phyloP scores from a whole-genome alignment of 129 eudicot genomes.

The Escallonia herrerae region DNA sequence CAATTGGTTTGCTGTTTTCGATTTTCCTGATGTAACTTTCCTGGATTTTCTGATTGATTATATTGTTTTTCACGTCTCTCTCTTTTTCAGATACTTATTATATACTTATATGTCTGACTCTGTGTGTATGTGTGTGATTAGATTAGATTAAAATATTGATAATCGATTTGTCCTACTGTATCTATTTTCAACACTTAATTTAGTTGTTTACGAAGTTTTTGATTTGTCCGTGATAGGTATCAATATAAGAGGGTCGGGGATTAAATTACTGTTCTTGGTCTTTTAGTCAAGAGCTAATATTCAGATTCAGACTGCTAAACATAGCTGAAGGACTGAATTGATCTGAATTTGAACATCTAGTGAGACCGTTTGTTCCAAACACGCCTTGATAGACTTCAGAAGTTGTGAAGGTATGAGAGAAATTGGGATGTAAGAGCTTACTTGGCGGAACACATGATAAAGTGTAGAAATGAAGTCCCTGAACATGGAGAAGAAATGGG shows the following conservation, averaged over 20 bases:
- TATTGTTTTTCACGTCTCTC: constrained; percentile 5
- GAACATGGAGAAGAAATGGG: constrained; percentile 75
- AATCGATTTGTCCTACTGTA: background rate
- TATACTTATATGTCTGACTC: background rate
- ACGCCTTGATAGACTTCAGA: background rate
- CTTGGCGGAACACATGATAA: constrained; percentile 33
- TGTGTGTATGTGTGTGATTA: background rate
- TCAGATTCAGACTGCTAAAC: background rate
- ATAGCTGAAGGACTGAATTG: constrained; percentile 13
- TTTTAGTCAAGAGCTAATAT: constrained; percentile 10
- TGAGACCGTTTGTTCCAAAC: background rate
- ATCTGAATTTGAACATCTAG: constrained; percentile 14
- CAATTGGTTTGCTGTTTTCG: constrained; percentile 3
- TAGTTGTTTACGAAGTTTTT: too few species aligned
- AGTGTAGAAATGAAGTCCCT: constrained; percentile 32
- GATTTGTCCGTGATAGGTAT: background rate
- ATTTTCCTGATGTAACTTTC: constrained; percentile 7
- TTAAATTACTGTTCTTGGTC: background rate
- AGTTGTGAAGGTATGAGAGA: background rate
- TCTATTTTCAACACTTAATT: background rate
- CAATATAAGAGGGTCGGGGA: background rate
- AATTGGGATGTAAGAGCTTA: constrained; percentile 6
- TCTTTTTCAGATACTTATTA: background rate
- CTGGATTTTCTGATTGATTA: background rate
- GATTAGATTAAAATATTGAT: background rate